Percentiles rank a stretch among this genome's conserved stretches.
These are phyloP conservation scores for Auriscalpium orientale DNA, from an alignment of 768 basidiomycete genomes.

Conservation along the genomic window DNA sequence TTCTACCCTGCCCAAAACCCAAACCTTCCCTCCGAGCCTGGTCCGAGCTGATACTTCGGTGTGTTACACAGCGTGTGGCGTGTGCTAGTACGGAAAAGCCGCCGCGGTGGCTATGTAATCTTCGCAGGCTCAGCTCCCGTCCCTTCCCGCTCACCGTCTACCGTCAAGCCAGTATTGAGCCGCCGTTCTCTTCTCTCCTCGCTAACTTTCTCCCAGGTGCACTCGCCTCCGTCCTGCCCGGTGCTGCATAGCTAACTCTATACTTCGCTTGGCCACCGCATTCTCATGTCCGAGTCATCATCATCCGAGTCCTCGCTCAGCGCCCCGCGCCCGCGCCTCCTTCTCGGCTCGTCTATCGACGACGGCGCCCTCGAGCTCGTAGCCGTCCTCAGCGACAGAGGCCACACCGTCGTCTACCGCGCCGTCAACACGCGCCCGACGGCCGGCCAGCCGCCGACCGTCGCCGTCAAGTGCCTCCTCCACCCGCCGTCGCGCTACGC, in stretches of 20 bases:
- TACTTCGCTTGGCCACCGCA: slow-evolving; percentile 9
- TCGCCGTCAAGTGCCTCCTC: slow-evolving; percentile 88
- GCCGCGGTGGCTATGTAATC: too few relatives aligned
- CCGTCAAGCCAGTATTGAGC: slow-evolving; percentile 19
- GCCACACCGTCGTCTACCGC: slow-evolving; percentile 93
- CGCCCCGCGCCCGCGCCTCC: slow-evolving; percentile 30
- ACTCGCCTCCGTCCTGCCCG: slow-evolving; percentile 37
- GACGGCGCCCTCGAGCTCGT: slow-evolving; percentile 73
- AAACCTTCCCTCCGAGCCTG: too few relatives aligned
- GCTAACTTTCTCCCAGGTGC: slow-evolving; percentile 14
- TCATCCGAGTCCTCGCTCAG: slow-evolving; percentile 25
- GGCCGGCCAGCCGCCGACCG: slow-evolving; percentile 43
- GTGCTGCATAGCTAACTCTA: slow-evolving; percentile 5
- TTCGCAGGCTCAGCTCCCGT: too few relatives aligned
- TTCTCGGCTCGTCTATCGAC: slow-evolving; percentile 77
- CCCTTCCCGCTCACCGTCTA: slow-evolving; percentile 19
- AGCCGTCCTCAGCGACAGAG: slow-evolving; percentile 84
- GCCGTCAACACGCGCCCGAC: slow-evolving; percentile 49
- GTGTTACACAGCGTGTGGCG: too few relatives aligned
- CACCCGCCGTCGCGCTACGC: slow-evolving; percentile 41
- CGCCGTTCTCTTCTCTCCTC: slow-evolving; percentile 22
- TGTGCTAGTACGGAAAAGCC: too few relatives aligned
- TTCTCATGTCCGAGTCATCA: slow-evolving; percentile 10
- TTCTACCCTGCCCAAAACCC: too few relatives aligned
- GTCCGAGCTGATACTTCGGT: too few relatives aligned